Conservation (phyloP, 169 alveolate species). For the Plasmodium knowlesi region DNA sequence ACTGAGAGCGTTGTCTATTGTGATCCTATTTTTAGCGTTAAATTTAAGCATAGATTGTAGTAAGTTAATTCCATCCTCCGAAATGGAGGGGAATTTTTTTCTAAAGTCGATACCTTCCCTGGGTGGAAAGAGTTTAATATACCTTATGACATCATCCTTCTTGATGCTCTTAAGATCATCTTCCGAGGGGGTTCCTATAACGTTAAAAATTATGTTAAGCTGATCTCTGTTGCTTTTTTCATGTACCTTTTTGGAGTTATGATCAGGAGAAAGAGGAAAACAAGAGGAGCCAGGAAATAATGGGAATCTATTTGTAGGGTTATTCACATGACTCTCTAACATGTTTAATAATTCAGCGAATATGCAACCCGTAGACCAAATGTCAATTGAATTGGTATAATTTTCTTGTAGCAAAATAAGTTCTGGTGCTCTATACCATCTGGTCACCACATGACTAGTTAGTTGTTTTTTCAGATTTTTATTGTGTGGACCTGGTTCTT, state of each 20-base stretch:
- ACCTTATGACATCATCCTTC: constrained; percentile 90
- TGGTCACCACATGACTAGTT: constrained; percentile 98
- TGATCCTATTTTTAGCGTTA: constrained; percentile 93
- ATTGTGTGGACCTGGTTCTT: constrained; percentile 77
- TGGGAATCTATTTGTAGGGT: constrained; percentile 95
- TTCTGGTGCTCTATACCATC: constrained; percentile 99
- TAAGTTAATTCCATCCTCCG: constrained; percentile 92
- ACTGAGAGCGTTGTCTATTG: constrained; percentile 92
- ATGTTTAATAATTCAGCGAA: constrained; percentile 95
- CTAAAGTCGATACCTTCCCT: constrained; percentile 85
- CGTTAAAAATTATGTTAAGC: constrained; percentile 95
- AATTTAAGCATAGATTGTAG: constrained; percentile 93
- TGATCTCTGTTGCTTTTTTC: constrained; percentile 92
- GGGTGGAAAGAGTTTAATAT: constrained; percentile 86
- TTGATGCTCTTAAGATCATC: constrained; percentile 92
- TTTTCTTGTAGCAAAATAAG: constrained; percentile 96
- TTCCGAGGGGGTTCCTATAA: constrained; percentile 97
- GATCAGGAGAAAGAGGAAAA: constrained; percentile 96
- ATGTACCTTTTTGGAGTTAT: constrained; percentile 83
- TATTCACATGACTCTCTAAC: constrained; percentile 94
- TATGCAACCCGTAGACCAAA: constrained; percentile 98
- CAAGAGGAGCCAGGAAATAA: constrained; percentile 97
- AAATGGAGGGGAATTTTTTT: constrained; percentile 88
- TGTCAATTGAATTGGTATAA: constrained; percentile 98
- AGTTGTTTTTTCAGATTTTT: constrained; percentile 92